Evolutionary conservation across 2,329 filamentous ascomycete species (phyloP).

Genomic region (Fusarium paranaense): DNA sequence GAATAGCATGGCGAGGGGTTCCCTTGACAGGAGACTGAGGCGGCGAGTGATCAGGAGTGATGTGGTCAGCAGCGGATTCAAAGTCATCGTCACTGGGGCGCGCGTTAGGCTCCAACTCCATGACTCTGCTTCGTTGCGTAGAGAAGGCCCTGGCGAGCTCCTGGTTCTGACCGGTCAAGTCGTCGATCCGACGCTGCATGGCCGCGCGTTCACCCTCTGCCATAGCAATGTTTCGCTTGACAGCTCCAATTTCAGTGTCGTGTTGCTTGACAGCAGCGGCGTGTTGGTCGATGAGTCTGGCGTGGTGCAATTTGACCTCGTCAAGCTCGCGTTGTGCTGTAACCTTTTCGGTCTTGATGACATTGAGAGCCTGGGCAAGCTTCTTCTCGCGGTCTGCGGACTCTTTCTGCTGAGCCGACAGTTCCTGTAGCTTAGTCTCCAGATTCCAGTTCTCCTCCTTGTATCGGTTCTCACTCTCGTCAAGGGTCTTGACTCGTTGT

Average conservation of each 20-base stretch:
- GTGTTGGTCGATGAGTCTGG: conserved; percentile 86
- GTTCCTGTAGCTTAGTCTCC: conserved; percentile 90
- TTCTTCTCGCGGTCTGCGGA: conserved; percentile 85
- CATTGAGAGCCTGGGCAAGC: conserved; percentile 77
- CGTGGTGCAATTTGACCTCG: conserved; percentile 83
- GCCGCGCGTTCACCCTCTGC: conserved; percentile 83
- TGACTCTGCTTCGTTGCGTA: conserved; percentile 73
- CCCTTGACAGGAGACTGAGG: conserved; percentile 91
- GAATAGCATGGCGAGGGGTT: conserved; percentile 87
- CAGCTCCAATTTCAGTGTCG: conserved; percentile 86
- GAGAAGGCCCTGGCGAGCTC: conserved; percentile 89
- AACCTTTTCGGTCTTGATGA: conserved; percentile 80
- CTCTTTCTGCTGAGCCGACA: conserved; percentile 79
- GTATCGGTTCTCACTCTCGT: conserved; percentile 95
- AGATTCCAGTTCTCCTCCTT: conserved; percentile 99
- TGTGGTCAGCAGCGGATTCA: conserved; percentile 73
- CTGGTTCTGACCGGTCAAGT: conserved; percentile 88
- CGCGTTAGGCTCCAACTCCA: conserved; percentile 72
- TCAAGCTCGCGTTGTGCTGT: conserved; percentile 87
- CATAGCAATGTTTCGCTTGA: conserved; percentile 82
- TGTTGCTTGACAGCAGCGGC: conserved; percentile 81
- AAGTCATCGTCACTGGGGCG: conserved; percentile 72
- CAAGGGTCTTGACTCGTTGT: conserved; percentile 83
- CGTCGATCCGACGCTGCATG: conserved; percentile 87
- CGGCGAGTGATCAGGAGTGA: conserved; percentile 89